Base-by-base conservation (phyloP, 768 basidiomycete genomes). In the Lactarius hengduanensis region DNA sequence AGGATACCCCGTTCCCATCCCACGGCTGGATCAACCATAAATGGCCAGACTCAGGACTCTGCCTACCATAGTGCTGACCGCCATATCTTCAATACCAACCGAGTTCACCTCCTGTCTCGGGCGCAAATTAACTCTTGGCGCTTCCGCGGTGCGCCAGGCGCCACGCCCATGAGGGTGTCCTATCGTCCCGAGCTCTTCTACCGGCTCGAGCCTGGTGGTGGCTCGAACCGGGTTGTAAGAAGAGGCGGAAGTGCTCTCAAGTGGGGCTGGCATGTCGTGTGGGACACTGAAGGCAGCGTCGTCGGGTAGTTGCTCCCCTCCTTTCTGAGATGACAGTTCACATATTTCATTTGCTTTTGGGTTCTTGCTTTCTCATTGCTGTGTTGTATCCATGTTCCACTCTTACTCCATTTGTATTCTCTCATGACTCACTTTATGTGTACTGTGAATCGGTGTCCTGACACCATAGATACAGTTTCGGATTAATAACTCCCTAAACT, bases 1-100 rank as follows among this genome's bases (percentile, higher is more conserved):
- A 15, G 57, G 34, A 26, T 15, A 20, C 41, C 16, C 50, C 45
- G 16, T 32, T 32, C 40, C 57, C 18, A 22, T 20, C 16, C 62
- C n/a, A 15, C 32, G 4, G 13, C 41, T n/a, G 53, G 55, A 13
- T 10, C 22, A 1, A 20, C 32, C 30, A 32, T 16, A 28, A 20
- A 47, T 38, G 38, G 40, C 56, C 32, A 20, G 6, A 3, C 60
- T n/a, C 47, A 43, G n/a, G 57, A 59, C 56, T 71, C 61, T 26
- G 41, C 40, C 4, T 62, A 59, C 30, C 64, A 69, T 11, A 74
- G 79, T 59, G 73, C 75, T 6, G 80, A 81, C 70, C 81, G 88
- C 34, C 77, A 84, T 69, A 80, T 89, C 9, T 83, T 83, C 3
- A 80, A 89, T 6, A 77, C 83, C 61, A 90, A 90, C 70, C 87